Percentiles rank a stretch among this genome's conserved stretches.
Evolutionary conservation across 2,329 filamentous ascomycete genomes (phyloP).

Genomic region (Daldinia eschscholtzii): DNA sequence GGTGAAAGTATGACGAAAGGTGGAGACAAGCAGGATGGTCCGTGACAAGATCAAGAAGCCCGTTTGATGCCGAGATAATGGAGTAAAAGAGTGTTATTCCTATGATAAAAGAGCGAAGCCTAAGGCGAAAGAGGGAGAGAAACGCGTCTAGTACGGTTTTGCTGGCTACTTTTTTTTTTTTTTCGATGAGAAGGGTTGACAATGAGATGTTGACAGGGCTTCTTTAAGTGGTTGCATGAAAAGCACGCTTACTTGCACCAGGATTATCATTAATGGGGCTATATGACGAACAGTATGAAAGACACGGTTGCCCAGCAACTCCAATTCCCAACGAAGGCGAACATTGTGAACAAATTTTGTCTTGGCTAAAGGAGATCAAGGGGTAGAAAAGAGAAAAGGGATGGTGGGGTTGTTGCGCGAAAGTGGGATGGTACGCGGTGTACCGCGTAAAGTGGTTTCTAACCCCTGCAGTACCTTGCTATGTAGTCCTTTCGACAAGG

Average conservation of each 20-base stretch:
- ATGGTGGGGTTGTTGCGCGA: slow-evolving; percentile 47
- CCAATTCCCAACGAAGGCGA: slow-evolving; percentile 37
- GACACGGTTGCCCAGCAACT: slow-evolving; percentile 55
- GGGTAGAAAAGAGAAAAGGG: slow-evolving; percentile 37
- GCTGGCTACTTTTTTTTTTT: slow-evolving; percentile 36
- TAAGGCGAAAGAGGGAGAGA: slow-evolving; percentile 44
- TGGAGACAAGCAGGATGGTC: slow-evolving; percentile 42
- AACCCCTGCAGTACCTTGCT: slow-evolving; percentile 44
- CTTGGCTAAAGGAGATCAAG: slow-evolving; percentile 45
- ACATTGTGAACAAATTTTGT: slow-evolving; percentile 43
- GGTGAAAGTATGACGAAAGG: slow-evolving; percentile 44
- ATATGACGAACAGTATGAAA: slow-evolving; percentile 45
- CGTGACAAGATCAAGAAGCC: slow-evolving; percentile 40
- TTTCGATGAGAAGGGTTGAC: slow-evolving; percentile 37
- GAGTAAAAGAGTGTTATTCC: slow-evolving; percentile 41
- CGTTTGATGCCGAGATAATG: slow-evolving; percentile 47
- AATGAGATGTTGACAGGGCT: slow-evolving; percentile 42
- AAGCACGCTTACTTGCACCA: slow-evolving; percentile 43
- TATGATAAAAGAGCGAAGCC: slow-evolving; percentile 36
- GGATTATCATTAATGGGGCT: slow-evolving; percentile 43
- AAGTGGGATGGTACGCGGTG: slow-evolving; percentile 53
- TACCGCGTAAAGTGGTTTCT: slow-evolving; percentile 57
- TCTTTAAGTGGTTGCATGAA: slow-evolving; percentile 56
- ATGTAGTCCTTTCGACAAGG: background rate
- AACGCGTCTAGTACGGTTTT: slow-evolving; percentile 31